A percentile compares a stretch with the other conserved stretches of the same genome.
Conservation (phyloP, 345 rosid genomes). For the Arabis hirsuta region DNA sequence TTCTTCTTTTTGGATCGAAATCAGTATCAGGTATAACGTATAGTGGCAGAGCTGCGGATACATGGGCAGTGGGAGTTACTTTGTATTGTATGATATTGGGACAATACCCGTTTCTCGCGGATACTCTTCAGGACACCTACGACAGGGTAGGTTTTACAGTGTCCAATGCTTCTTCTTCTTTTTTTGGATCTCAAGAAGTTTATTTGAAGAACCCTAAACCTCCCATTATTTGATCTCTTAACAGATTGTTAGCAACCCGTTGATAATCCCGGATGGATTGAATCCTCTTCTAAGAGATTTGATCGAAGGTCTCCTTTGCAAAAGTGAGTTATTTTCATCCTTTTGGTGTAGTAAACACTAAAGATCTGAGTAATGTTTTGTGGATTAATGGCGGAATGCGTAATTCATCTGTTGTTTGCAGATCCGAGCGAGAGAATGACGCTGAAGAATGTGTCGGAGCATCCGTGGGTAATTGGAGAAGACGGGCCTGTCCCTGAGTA, state of each 20-base stretch:
- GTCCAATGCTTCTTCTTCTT: not conserved
- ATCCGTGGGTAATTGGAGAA: conserved; percentile 80
- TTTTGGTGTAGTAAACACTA: conserved; percentile 1
- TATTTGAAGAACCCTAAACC: not conserved
- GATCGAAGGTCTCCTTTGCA: conserved; percentile 89
- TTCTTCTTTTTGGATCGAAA: conserved; percentile 11
- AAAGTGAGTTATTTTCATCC: conserved; percentile 56
- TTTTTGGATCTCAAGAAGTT: not conserved
- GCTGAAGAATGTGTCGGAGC: conserved; percentile 66
- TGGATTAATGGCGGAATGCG: conserved; percentile 19
- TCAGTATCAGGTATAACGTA: conserved; percentile 75
- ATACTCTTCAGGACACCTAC: conserved; percentile 92
- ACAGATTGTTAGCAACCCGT: conserved; percentile 83
- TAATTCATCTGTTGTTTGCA: conserved; percentile 38
- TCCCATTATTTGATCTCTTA: not conserved
- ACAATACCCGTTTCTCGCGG: conserved; percentile 91
- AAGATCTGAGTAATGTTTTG: conserved; percentile 4
- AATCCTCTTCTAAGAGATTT: conserved; percentile 70
- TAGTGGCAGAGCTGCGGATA: conserved; percentile 89
- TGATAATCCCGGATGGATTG: conserved; percentile 68
- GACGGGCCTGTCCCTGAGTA: conserved; percentile 65
- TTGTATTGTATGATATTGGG: conserved; percentile 88
- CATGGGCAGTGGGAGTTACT: conserved; percentile 97
- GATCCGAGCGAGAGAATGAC: conserved; percentile 82
- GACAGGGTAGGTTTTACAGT: conserved; percentile 68